These are phyloP conservation scores for Rhizopus arrhizus DNA, from an alignment of 371 early-diverging fungal genomes.

Conservation along the genomic window DNA sequence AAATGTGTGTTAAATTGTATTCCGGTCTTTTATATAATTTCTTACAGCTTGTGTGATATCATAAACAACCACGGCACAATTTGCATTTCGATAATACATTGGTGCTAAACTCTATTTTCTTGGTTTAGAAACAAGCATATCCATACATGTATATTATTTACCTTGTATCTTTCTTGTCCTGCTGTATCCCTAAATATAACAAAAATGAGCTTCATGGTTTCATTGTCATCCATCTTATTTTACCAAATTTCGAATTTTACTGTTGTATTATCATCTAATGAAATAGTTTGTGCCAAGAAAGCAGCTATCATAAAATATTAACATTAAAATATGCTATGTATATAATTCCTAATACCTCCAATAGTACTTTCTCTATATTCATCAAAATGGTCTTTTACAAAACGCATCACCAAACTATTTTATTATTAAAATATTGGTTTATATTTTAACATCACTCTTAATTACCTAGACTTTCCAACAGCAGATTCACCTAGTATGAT, in stretches of 20 bases:
- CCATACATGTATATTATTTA: conserved; percentile 20
- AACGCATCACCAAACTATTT: conserved; percentile 87
- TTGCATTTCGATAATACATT: conserved; percentile 98
- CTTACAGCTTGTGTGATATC: conserved; percentile 94
- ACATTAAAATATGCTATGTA: background rate
- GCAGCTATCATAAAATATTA: conserved; percentile 57
- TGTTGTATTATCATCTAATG: conserved; percentile 70
- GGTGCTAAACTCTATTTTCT: conserved; percentile 88
- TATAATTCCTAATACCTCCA: conserved; percentile 67
- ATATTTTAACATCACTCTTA: background rate
- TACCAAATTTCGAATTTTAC: conserved; percentile 90
- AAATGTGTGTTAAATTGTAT: background rate
- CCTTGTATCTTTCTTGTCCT: conserved; percentile 93
- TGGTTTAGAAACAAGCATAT: background rate
- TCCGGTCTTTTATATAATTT: background rate
- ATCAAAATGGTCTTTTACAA: conserved; percentile 96
- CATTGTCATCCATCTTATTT: background rate
- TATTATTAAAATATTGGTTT: background rate
- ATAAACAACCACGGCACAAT: conserved; percentile 96
- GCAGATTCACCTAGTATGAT: conserved; percentile 69
- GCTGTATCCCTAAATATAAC: conserved; percentile 84
- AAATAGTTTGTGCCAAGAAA: conserved; percentile 77
- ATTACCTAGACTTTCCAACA: conserved; percentile 64
- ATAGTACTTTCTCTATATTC: conserved; percentile 98
- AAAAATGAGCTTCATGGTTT: conserved; percentile 9